Base-by-base conservation (phyloP, 331 rosid species). In the Acacia concinna region DNA sequence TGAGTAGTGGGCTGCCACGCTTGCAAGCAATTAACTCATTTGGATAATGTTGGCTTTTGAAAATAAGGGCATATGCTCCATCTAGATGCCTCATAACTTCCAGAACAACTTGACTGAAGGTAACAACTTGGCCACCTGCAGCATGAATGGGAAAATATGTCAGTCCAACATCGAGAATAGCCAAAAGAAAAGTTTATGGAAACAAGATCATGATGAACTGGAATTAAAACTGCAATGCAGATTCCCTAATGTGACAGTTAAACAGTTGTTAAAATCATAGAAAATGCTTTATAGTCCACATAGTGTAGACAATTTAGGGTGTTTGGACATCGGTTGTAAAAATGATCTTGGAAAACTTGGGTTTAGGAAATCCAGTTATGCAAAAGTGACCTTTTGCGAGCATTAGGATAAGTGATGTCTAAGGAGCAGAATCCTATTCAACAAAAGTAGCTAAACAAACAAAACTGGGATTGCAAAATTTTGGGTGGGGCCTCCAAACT, bases 21-120 rank as follows among this genome's bases (percentile, higher is more conserved):
- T 96, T 96, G 90, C 99, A 96, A 63, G 99, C 99, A 90, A 96
- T 88, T 91, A 96, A 84, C 83, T 96, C 99, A 85, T 93, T 93
- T 32, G 97, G 99, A 84, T 96, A 93, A 75, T 93, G 97, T 68
- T 49, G 77, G 82, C 98, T 96, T 90, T 96, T 96, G 85, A 96
- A 96, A 69, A 96, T 92, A 75, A 96, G 94, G 49, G 99, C 99
- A 88, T 96, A 96, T 71, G 99, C 99, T 84, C 99, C 99, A 82
- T 96, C 99, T 73, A 96, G 97, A 85, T 96, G 99, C 89, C 99
- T 90, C 99, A 93, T 96, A 81, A 96, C 99, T 84, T 91, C 98
- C 71, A 93, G 89, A 85, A 96, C 97, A 84, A 96, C 97, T 85
- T 96, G 97, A 87, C 94, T 86, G 85, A 96, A 96, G 81, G 99